Evolutionary conservation across 257 asterid species (phyloP).

Genomic region (Gentiana straminea): DNA sequence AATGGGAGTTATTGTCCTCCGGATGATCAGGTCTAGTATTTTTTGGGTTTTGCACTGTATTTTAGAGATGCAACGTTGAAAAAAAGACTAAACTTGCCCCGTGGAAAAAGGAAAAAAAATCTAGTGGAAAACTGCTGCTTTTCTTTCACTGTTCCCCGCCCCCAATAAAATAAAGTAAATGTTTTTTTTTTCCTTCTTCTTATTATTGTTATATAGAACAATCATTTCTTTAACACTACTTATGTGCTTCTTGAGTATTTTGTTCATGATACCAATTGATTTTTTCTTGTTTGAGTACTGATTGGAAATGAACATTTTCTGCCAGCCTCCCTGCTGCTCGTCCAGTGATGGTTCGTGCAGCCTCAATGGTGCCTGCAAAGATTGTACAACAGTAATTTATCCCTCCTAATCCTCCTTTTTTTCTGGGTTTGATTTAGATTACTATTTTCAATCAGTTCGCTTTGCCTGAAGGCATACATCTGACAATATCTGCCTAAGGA

Average conservation of each 20-base stretch:
- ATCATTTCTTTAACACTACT: background rate
- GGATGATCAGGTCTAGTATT: constrained; percentile 64
- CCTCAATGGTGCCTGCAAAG: constrained; percentile 54
- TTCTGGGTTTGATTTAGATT: background rate
- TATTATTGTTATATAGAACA: too few relatives aligned
- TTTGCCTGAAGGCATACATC: background rate
- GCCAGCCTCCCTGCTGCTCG: constrained; percentile 95
- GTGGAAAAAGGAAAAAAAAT: background rate
- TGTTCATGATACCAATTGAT: background rate
- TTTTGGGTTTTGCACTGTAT: background rate
- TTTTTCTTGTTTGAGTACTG: constrained; percentile 1
- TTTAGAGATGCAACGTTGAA: too few relatives aligned
- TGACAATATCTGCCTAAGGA: background rate
- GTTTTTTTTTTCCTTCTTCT: too few relatives aligned
- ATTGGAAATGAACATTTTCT: constrained; percentile 10
- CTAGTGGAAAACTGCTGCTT: too few relatives aligned
- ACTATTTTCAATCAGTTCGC: background rate
- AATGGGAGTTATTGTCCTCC: constrained; percentile 91
- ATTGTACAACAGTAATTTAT: constrained; percentile 84
- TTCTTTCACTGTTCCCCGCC: too few relatives aligned
- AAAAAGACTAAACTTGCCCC: background rate
- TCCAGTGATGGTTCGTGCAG: constrained; percentile 56
- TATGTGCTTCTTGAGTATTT: background rate
- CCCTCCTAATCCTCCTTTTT: background rate
- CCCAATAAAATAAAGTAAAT: too few relatives aligned